Percentiles rank a stretch among this genome's conserved stretches.
phyloP scores from a whole-genome alignment of 192 early-diverging fungal genomes.

The Phlyctochytrium bullatum region DNA sequence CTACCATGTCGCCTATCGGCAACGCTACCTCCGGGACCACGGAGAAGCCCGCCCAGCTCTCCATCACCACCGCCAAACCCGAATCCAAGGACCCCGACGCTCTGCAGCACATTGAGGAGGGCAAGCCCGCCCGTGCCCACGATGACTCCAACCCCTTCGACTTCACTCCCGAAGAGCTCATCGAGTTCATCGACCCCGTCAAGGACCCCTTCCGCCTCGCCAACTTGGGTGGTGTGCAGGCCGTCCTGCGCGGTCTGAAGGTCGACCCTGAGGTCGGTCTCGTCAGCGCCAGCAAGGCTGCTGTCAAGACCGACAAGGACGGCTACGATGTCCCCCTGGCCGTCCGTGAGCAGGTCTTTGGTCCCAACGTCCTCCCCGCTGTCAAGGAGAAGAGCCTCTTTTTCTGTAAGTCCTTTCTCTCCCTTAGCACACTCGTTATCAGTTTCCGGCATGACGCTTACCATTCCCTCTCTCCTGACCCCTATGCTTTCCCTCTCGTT shows the following conservation, averaged over 20 bases:
- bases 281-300: neutral
- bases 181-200: constrained; percentile 39
- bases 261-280: constrained; percentile 11
- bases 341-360: constrained; percentile 23
- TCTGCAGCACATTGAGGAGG: neutral
- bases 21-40: too few relatives aligned
- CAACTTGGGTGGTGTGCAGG: constrained; percentile 8
- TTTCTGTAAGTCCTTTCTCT: constrained; percentile 30
- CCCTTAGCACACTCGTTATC: neutral
- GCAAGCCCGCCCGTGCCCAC: neutral
- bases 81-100: neutral
- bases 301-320: neutral
- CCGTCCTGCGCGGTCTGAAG: constrained; percentile 4
- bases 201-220: constrained; percentile 39
- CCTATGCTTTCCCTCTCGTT: too few relatives aligned
- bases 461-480: too few relatives aligned
- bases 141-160: constrained; percentile 7
- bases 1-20: too few relatives aligned
- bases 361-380: constrained; percentile 43
- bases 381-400: constrained; percentile 30
- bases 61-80: neutral
- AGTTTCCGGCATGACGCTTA: neutral
- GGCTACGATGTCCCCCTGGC: neutral
- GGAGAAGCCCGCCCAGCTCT: neutral
- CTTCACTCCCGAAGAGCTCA: constrained; percentile 25